Conservation (phyloP, 495 filamentous ascomycete genomes). For the Annulohypoxylon stygium region DNA sequence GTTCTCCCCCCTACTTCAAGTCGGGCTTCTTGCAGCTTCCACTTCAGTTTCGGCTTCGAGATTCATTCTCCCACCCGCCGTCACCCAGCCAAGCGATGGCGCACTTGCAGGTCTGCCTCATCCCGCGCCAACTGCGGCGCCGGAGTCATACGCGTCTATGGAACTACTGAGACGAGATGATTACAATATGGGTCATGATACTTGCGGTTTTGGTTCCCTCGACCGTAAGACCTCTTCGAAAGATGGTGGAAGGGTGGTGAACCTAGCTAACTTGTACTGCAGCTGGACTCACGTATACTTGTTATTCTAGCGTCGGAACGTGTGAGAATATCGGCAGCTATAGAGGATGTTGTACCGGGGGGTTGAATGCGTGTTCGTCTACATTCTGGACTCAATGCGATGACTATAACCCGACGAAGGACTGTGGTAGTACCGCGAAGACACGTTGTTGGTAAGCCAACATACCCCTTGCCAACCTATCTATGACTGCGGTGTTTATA, state of each 20-base stretch:
- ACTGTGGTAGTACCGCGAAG: conserved; percentile 24
- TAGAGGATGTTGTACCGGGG: conserved; percentile 39
- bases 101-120: conserved; percentile 17
- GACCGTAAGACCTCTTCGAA: conserved; percentile 16
- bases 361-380: conserved; percentile 34
- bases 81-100: conserved; percentile 35
- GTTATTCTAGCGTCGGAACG: conserved; percentile 31
- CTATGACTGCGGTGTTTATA: neutral
- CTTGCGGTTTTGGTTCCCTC: conserved; percentile 37
- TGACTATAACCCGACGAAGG: conserved; percentile 36
- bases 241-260: neutral
- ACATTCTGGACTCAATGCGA: conserved; percentile 43
- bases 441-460: conserved; percentile 41
- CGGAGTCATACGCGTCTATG: conserved; percentile 29
- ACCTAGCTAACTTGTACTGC: conserved; percentile 12
- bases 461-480: neutral
- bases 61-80: conserved; percentile 13
- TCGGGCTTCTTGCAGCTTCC: conserved; percentile 16
- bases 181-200: conserved; percentile 40
- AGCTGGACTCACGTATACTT: conserved; percentile 37
- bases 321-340: conserved; percentile 40
- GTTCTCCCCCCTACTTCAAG: conserved; percentile 20
- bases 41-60: conserved; percentile 39
- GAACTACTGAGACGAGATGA: conserved; percentile 35
- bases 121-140: conserved; percentile 31